Evolutionary conservation across 2,329 filamentous ascomycete genomes (phyloP), one percentile per base, ranked within the genome.

Genomic region (Bipolaris sorokiniana): DNA sequence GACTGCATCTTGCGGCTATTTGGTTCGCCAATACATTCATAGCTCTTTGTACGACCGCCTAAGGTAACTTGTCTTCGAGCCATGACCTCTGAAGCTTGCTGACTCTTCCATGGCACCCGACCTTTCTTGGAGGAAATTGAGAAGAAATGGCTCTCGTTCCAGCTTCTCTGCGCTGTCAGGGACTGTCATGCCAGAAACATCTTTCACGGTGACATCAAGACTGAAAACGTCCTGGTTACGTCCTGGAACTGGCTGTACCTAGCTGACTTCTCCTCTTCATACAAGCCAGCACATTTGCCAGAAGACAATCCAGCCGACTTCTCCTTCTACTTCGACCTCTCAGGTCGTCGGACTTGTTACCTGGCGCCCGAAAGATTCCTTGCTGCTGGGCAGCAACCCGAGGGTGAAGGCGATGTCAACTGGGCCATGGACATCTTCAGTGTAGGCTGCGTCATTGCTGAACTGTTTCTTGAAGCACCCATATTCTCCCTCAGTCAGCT

Each of bases 361-460:
- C 82, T 99, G 26, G 96, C 96, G 0, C 95, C 95, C 1, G 96
- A 99, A 75, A 84, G 95, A 40, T 99, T 99, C 73, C 82, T 95
- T 16, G 86, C 87, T 4, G 83, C 89, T 3, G 88, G 87, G 20
- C 86, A 89, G 64, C 84, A 86, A 18, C 83, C 87, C 6, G 85
- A 88, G 47, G 84, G 83, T 75, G 86, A 74, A 81, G 86, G 79
- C 78, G 88, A 69, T 4, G 79, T 90, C 50, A 89, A 87, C 46
- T 97, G 94, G 93, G 94, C 95, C 36, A 99, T 99, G 96, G 95
- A 99, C 74, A 89, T 99, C 34, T 99, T 99, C 80, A 98, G 95
- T 76, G 90, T 90, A 20, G 95, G 95, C 7, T 99, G 96, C 74
- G 93, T 98, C 37, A 96, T 99, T 69, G 95, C 95, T 1, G 95